These are phyloP conservation scores for Pilatotrama ljubarskyi DNA, from an alignment of 768 basidiomycete genomes.

Conservation along the genomic window DNA sequence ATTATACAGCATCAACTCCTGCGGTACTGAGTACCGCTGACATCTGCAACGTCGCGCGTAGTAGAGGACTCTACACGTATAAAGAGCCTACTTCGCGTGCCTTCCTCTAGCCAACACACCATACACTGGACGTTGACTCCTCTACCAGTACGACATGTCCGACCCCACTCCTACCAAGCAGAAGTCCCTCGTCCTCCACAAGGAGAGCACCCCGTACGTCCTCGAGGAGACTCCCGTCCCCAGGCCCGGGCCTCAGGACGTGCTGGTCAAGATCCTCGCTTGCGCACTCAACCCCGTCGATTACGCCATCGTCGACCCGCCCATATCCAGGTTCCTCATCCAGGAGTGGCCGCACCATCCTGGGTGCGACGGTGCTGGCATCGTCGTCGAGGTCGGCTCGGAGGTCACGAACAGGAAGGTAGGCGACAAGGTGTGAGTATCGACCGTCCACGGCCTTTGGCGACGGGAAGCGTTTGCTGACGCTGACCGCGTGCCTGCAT, in stretches of 20 bases:
- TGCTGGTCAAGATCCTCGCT: slow-evolving; percentile 32
- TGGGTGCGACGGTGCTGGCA: slow-evolving; percentile 22
- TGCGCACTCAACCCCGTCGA: slow-evolving; percentile 36
- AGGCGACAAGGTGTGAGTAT: slow-evolving; percentile 36
- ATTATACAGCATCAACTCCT: too few relatives aligned
- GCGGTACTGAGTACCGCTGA: too few relatives aligned
- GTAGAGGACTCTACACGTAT: too few relatives aligned
- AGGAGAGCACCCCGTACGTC: slow-evolving; percentile 4
- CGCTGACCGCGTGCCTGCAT: too few relatives aligned
- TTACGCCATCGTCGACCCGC: slow-evolving; percentile 28
- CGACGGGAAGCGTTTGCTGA: too few relatives aligned
- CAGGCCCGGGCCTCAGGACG: slow-evolving; percentile 26
- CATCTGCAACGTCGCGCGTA: too few relatives aligned
- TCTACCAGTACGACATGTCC: not conserved
- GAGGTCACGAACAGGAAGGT: slow-evolving; percentile 33
- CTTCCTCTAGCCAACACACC: too few relatives aligned
- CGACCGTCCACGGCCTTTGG: too few relatives aligned
- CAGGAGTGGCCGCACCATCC: slow-evolving; percentile 24
- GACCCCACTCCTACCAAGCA: not conserved
- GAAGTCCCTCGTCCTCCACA: slow-evolving; percentile 15
- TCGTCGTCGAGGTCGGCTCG: slow-evolving; percentile 32
- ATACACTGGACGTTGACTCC: too few relatives aligned
- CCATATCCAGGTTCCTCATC: slow-evolving; percentile 15
- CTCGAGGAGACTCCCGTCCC: slow-evolving; percentile 1
- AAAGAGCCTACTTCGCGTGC: too few relatives aligned